Conservation (phyloP, 1,139 yeast genomes). For the Arxiozyma bovina region DNA sequence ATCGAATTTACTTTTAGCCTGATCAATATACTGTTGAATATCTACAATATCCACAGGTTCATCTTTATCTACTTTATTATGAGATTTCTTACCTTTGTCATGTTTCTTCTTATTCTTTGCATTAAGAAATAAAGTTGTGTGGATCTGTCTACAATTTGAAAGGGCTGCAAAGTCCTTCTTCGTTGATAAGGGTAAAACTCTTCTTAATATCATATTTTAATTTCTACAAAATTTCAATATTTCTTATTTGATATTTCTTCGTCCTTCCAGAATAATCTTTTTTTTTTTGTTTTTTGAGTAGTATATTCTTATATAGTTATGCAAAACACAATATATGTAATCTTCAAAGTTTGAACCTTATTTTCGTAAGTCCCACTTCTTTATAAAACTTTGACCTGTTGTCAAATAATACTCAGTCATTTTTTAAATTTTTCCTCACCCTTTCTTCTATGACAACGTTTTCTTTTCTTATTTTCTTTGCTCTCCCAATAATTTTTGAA, state of each 20-base stretch:
- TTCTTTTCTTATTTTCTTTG: too few species aligned
- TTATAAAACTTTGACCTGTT: background rate
- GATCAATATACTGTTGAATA: slow-evolving; percentile 29
- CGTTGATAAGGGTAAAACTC: background rate
- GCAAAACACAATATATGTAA: too few species aligned
- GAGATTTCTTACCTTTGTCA: slow-evolving; percentile 3
- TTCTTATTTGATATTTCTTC: too few species aligned
- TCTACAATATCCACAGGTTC: slow-evolving; percentile 32
- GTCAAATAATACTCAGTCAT: background rate
- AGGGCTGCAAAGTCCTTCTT: background rate
- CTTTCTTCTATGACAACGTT: too few species aligned
- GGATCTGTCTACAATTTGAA: slow-evolving; percentile 2
- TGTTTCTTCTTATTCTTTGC: slow-evolving; percentile 4
- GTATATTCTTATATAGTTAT: too few species aligned
- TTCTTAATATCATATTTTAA: background rate
- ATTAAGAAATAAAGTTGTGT: background rate
- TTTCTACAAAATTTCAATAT: background rate
- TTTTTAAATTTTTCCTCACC: too few species aligned
- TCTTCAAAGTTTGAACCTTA: background rate
- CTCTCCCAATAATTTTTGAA: background rate
- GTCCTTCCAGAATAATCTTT: background rate
- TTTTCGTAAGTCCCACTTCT: too few species aligned
- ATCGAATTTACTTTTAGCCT: slow-evolving; percentile 42
- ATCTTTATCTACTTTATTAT: slow-evolving; percentile 14
- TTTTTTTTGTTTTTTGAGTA: too few species aligned